These are phyloP conservation scores for Xeromyces bisporus DNA, from an alignment of 495 filamentous ascomycete species.

Conservation along the genomic window DNA sequence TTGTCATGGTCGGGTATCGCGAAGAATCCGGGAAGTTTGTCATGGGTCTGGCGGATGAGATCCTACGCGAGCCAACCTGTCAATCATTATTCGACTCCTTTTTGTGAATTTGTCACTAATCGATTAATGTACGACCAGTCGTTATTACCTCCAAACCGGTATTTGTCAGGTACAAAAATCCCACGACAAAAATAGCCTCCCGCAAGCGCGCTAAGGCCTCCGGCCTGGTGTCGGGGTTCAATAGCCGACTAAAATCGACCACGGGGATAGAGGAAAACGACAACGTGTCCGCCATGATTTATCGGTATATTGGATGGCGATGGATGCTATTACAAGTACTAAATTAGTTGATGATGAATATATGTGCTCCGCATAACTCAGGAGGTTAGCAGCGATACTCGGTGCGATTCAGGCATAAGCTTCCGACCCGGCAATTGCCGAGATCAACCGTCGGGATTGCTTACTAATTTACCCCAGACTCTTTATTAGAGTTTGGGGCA, in stretches of 20 bases:
- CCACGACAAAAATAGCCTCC: constrained; percentile 71
- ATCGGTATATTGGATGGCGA: too few species aligned
- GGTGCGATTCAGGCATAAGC: too few species aligned
- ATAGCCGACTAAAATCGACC: constrained; percentile 53
- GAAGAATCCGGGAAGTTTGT: constrained; percentile 61
- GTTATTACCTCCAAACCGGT: constrained; percentile 67
- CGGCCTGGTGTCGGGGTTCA: constrained; percentile 48
- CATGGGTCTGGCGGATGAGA: constrained; percentile 50
- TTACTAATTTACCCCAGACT: too few species aligned
- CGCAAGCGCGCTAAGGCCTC: constrained; percentile 54
- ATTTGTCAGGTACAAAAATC: constrained; percentile 81
- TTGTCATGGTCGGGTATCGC: constrained; percentile 61
- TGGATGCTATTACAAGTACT: too few species aligned
- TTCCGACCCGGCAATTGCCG: too few species aligned
- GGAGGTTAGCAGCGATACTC: too few species aligned
- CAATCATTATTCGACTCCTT: neutral
- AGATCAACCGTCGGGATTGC: too few species aligned
- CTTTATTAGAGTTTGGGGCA: too few species aligned
- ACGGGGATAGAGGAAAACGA: constrained; percentile 65
- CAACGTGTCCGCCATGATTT: constrained; percentile 12
- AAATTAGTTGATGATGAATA: too few species aligned
- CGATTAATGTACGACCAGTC: too few species aligned
- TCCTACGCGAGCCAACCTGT: constrained; percentile 36
- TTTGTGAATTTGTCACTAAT: neutral
- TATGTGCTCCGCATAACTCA: too few species aligned